Evolutionary conservation across 139 green algal genomes (phyloP).

Genomic region (Chlamydomonas applanata): DNA sequence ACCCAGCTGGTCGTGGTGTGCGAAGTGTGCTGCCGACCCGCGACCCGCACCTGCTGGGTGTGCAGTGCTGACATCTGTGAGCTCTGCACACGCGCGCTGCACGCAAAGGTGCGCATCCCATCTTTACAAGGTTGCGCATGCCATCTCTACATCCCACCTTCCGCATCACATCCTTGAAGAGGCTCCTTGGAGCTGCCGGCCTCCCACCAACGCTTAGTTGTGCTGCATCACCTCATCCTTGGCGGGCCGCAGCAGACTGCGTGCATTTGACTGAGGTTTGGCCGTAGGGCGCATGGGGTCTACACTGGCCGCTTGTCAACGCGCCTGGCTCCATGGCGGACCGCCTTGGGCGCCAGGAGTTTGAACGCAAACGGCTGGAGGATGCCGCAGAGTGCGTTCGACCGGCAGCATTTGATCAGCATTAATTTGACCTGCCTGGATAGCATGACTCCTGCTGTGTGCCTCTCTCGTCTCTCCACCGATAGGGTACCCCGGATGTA

Average conservation of each 20-base stretch:
- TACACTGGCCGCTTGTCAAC: conserved; percentile 80
- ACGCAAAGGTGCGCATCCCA: conserved; percentile 65
- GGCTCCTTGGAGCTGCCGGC: too few species aligned
- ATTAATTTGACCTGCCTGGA: too few species aligned
- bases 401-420: too few species aligned
- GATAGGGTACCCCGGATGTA: too few species aligned
- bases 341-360: conserved; percentile 62
- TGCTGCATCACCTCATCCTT: background rate
- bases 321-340: conserved; percentile 54
- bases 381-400: conserved; percentile 46
- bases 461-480: too few species aligned
- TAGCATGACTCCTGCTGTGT: too few species aligned
- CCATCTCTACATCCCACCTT: too few species aligned
- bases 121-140: too few species aligned
- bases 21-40: conserved; percentile 79
- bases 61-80: conserved; percentile 61
- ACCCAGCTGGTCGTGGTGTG: conserved; percentile 74
- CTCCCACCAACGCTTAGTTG: too few species aligned
- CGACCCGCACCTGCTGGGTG: conserved; percentile 51
- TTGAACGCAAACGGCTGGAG: conserved; percentile 76
- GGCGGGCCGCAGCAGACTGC: background rate
- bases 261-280: background rate
- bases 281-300: conserved; percentile 27
- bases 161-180: too few species aligned
- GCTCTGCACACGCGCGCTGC: conserved; percentile 79